These are phyloP conservation scores for Entamoeba invadens DNA, from an alignment of 208 protist species.

Conservation along the genomic window DNA sequence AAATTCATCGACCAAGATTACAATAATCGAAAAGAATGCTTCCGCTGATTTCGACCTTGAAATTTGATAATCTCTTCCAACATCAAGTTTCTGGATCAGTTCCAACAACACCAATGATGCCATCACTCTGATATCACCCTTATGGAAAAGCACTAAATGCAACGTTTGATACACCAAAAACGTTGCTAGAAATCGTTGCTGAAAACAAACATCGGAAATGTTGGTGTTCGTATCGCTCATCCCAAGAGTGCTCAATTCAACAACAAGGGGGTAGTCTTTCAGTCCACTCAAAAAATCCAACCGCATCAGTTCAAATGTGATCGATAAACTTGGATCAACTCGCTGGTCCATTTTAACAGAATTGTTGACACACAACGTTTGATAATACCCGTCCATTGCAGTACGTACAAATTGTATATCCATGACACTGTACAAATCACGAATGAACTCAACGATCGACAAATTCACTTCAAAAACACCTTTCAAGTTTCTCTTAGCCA, in stretches of 20 bases:
- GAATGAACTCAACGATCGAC: neutral
- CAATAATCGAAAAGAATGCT: neutral
- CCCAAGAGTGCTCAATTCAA: neutral
- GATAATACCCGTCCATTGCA: neutral
- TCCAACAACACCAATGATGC: neutral
- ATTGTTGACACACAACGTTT: neutral
- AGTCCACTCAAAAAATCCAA: neutral
- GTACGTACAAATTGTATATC: neutral
- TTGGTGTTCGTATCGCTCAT: neutral
- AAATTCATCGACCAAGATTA: neutral
- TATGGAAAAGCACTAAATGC: neutral
- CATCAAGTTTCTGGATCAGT: neutral
- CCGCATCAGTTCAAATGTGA: neutral
- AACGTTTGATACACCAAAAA: neutral
- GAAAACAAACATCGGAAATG: neutral
- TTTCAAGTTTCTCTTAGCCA: neutral
- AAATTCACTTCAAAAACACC: neutral
- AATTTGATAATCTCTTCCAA: neutral
- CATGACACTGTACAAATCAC: neutral
- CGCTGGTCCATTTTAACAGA: neutral
- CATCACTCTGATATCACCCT: neutral
- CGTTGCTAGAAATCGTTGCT: neutral
- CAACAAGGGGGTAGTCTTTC: neutral
- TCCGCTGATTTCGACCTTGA: neutral
- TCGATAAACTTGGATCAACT: neutral